phyloP scores from a whole-genome alignment of 176 grass and related monocot species.

The Avena insularis region DNA sequence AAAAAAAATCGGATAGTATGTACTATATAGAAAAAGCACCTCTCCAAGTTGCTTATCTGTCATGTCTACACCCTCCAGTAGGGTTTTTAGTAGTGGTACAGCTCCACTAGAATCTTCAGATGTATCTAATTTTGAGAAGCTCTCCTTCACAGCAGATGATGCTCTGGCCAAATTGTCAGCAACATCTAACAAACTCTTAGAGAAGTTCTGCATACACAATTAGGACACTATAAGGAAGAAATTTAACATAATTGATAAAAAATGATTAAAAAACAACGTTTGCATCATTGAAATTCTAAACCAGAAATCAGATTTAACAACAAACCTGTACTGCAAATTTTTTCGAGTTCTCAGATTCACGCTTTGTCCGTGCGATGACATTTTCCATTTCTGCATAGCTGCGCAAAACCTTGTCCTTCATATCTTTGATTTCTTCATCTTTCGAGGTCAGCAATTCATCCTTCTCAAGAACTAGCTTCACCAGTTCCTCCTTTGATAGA shows the following conservation, averaged over 20 bases:
- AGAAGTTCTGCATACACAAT: constrained; percentile 55
- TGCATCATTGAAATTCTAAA: not conserved
- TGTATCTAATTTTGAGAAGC: constrained; percentile 64
- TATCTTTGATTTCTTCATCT: constrained; percentile 72
- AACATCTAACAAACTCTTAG: constrained; percentile 76
- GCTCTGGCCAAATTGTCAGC: constrained; percentile 70
- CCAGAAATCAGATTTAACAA: not conserved
- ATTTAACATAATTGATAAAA: constrained; percentile 7
- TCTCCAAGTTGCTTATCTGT: constrained; percentile 82
- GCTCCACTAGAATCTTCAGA: constrained; percentile 74
- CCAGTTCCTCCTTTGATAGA: constrained; percentile 62
- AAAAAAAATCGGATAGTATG: not conserved
- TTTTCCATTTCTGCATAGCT: constrained; percentile 89
- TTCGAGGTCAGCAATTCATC: constrained; percentile 73
- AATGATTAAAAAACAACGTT: not conserved
- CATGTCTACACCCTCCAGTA: constrained; percentile 79
- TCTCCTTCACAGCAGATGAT: constrained; percentile 75
- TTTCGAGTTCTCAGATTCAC: constrained; percentile 76
- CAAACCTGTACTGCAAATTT: constrained; percentile 75
- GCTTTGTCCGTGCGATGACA: constrained; percentile 64
- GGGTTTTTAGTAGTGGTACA: constrained; percentile 62
- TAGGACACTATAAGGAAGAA: constrained; percentile 8
- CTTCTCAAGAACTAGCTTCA: constrained; percentile 73
- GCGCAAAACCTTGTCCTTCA: constrained; percentile 70
- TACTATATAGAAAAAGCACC: constrained; percentile 38